These are phyloP conservation scores for Metschnikowia matae DNA, from an alignment of 805 yeast species.

Conservation along the genomic window DNA sequence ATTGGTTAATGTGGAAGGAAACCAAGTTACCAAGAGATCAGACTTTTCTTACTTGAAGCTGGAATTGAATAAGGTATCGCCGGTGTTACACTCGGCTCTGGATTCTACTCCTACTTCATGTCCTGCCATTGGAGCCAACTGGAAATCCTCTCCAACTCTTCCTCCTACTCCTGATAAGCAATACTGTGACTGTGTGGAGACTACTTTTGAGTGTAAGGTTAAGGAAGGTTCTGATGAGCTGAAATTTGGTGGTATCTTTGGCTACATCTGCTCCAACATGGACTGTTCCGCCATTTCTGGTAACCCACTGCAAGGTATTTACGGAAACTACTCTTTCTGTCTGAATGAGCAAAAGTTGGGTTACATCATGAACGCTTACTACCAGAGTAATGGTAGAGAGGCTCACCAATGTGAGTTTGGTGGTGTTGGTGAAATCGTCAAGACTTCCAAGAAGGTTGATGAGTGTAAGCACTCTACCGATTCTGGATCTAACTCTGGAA, in stretches of 20 bases:
- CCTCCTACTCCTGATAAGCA: slow-evolving; percentile 42
- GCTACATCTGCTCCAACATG: slow-evolving; percentile 28
- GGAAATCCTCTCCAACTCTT: slow-evolving; percentile 38
- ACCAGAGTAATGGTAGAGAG: neutral
- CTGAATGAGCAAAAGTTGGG: neutral
- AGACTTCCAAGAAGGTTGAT: neutral
- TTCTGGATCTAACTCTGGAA: neutral
- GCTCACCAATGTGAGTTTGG: neutral
- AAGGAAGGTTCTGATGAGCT: slow-evolving; percentile 23
- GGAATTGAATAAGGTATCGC: slow-evolving; percentile 48
- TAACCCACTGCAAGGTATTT: slow-evolving; percentile 37
- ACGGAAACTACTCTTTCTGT: slow-evolving; percentile 17
- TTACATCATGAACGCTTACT: neutral
- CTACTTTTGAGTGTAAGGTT: slow-evolving; percentile 35
- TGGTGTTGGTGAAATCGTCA: neutral
- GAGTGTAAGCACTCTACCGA: too few relatives aligned
- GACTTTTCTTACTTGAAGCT: slow-evolving; percentile 49
- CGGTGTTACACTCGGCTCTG: slow-evolving; percentile 29
- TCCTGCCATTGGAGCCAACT: slow-evolving; percentile 30
- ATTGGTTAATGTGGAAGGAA: slow-evolving; percentile 52
- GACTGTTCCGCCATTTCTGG: slow-evolving; percentile 37
- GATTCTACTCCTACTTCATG: slow-evolving; percentile 30
- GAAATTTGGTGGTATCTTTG: slow-evolving; percentile 34
- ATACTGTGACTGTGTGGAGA: slow-evolving; percentile 35
- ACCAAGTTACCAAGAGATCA: slow-evolving; percentile 51